Evolutionary conservation across 1,284 basidiomycete genomes (phyloP).

Genomic region (Ustilago nuda): DNA sequence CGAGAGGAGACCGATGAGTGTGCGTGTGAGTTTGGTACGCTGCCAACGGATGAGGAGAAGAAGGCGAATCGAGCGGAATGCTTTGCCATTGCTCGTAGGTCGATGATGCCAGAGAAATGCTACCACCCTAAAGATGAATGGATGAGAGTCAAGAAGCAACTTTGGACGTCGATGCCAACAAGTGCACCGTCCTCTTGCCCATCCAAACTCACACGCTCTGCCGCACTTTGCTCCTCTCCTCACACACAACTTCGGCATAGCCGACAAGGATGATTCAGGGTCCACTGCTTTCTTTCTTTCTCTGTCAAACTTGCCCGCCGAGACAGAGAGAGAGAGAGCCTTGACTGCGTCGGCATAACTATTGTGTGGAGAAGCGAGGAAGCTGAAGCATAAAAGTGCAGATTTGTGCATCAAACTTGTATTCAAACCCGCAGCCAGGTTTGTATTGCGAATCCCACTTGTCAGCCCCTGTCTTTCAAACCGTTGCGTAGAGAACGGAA

Average conservation of each 20-base stretch:
- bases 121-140: neutral
- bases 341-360: no score
- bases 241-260: neutral
- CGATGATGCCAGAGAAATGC: neutral
- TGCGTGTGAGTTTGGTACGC: neutral
- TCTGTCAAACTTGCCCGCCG: neutral
- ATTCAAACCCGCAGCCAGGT: neutral
- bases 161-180: neutral
- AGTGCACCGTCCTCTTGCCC: neutral
- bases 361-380: no score
- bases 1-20: neutral
- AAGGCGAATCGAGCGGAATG: neutral
- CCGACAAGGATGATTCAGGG: constrained; percentile 6
- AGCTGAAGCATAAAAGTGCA: neutral
- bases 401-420: neutral
- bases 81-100: neutral
- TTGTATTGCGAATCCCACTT: neutral
- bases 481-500: neutral
- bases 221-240: neutral
- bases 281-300: neutral
- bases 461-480: constrained; percentile 9
- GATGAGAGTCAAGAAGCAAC: neutral
- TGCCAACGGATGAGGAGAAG: neutral
- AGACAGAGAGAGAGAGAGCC: neutral
- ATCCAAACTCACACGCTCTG: neutral